phyloP scores from a whole-genome alignment of 441 rosid species.

The Biscutella auriculata region DNA sequence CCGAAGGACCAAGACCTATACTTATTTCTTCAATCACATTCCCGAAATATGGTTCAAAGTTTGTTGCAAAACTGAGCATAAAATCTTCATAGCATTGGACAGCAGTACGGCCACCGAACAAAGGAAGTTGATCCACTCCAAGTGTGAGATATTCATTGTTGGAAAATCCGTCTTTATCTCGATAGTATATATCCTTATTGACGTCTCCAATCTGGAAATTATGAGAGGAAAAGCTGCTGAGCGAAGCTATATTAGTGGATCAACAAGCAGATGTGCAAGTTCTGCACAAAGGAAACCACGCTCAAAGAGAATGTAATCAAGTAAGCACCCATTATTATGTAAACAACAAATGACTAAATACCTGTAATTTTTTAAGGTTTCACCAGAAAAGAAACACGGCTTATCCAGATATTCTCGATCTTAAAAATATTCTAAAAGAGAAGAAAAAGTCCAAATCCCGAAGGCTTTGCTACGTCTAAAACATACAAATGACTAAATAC shows the following conservation, averaged over 20 bases:
- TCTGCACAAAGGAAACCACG: background rate
- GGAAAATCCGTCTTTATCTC: conserved; percentile 40
- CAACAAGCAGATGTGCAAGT: background rate
- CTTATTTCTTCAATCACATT: conserved; percentile 55
- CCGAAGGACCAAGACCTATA: conserved; percentile 56
- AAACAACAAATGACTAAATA: background rate
- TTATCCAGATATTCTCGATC: background rate
- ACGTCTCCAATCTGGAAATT: conserved; percentile 38
- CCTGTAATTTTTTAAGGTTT: background rate
- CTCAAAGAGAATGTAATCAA: background rate
- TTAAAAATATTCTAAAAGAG: background rate
- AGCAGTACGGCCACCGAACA: conserved; percentile 47
- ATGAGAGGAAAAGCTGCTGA: background rate
- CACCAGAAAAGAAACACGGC: background rate
- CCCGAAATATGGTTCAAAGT: conserved; percentile 39
- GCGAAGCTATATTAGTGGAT: background rate
- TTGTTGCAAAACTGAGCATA: conserved; percentile 43
- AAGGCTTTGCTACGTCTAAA: background rate
- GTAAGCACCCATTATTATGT: background rate
- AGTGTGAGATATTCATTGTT: conserved; percentile 56
- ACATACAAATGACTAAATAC: conserved; percentile 13
- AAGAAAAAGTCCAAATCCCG: background rate
- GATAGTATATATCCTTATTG: conserved; percentile 49
- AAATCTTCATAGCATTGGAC: conserved; percentile 54
- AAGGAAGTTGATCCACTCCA: conserved; percentile 51